Evolutionary conservation across 2,329 filamentous ascomycete species (phyloP).

Genomic region (Botrytis sinoallii): DNA sequence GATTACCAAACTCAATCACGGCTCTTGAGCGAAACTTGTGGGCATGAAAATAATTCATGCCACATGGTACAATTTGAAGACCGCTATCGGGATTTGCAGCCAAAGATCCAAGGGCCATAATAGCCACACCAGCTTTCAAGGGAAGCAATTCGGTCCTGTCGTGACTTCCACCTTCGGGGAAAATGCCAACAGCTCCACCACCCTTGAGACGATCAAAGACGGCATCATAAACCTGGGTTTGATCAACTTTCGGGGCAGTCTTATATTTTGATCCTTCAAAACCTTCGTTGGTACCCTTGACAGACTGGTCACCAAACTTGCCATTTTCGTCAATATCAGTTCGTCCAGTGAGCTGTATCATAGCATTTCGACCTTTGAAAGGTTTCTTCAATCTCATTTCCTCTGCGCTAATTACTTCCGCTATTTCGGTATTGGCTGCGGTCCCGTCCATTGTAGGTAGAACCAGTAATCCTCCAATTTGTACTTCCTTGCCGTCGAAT

Average conservation of each 20-base stretch:
- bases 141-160: conserved; percentile 89
- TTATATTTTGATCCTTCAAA: conserved; percentile 82
- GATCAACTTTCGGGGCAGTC: conserved; percentile 87
- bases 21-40: conserved; percentile 97
- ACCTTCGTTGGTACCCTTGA: conserved; percentile 38
- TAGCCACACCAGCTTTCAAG: conserved; percentile 88
- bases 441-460: conserved; percentile 78
- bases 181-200: conserved; percentile 91
- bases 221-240: conserved; percentile 87
- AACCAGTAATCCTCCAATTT: conserved; percentile 80
- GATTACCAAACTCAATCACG: conserved; percentile 90
- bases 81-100: conserved; percentile 75
- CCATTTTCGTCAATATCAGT: conserved; percentile 64
- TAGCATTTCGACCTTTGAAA: conserved; percentile 72
- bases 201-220: conserved; percentile 79
- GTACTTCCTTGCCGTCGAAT: conserved; percentile 69
- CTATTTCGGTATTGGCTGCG: conserved; percentile 77
- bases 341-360: conserved; percentile 79
- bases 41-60: conserved; percentile 99
- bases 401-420: conserved; percentile 73
- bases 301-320: conserved; percentile 36
- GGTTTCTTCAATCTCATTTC: conserved; percentile 84
- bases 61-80: conserved; percentile 90
- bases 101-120: conserved; percentile 92
- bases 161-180: conserved; percentile 94